These are phyloP conservation scores for Cladorrhinum samala DNA, from an alignment of 495 filamentous ascomycete genomes.

Conservation along the genomic window DNA sequence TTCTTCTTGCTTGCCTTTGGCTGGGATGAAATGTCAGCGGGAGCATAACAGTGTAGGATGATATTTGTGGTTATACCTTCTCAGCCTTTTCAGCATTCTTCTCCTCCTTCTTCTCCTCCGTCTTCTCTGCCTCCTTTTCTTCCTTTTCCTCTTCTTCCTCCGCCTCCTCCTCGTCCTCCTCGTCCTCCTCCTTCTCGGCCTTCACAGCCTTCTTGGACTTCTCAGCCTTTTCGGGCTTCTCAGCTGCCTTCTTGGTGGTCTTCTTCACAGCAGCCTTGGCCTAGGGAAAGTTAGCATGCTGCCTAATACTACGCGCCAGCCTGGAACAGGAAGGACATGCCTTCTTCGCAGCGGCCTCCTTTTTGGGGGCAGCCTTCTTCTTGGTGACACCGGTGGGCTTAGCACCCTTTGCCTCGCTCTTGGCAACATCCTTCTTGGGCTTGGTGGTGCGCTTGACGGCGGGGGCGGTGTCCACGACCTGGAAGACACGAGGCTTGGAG, in stretches of 20 bases:
- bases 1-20: conserved; percentile 36
- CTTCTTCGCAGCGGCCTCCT: conserved; percentile 41
- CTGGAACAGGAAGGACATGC: conserved; percentile 21
- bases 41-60: conserved; percentile 17
- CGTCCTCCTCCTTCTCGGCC: conserved; percentile 17
- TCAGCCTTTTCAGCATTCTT: conserved; percentile 14
- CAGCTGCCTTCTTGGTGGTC: conserved; percentile 17
- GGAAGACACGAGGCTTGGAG: conserved; percentile 48
- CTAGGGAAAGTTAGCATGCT: conserved; percentile 17
- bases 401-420: conserved; percentile 37
- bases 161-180: conserved; percentile 14
- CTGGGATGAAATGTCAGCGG: conserved; percentile 21
- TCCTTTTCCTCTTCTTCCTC: no score
- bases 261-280: conserved; percentile 46
- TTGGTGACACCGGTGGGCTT: conserved; percentile 51
- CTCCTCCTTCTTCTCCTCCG: conserved; percentile 9
- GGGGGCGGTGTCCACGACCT: conserved; percentile 43
- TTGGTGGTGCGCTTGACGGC: conserved; percentile 42
- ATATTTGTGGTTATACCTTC: conserved; percentile 14
- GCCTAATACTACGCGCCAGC: background rate
- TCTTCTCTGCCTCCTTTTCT: no score
- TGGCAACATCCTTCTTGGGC: conserved; percentile 31
- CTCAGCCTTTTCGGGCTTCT: conserved; percentile 21
- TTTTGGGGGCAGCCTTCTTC: conserved; percentile 49
- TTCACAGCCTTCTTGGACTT: conserved; percentile 5